phyloP scores from a whole-genome alignment of 2,329 filamentous ascomycete species.

The Ophiosphaerella narmari region DNA sequence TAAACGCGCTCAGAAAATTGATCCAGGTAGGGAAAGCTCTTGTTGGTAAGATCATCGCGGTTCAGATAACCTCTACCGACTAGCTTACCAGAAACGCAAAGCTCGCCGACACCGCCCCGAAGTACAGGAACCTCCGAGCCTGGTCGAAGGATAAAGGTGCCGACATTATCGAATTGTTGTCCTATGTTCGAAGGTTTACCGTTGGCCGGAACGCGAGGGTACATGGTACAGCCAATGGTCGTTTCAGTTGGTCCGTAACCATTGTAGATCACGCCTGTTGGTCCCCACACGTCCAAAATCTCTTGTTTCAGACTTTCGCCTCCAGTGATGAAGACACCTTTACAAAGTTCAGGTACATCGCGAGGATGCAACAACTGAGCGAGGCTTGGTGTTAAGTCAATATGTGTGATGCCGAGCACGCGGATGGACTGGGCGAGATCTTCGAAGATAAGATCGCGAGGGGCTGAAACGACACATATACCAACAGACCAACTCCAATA shows the following conservation, averaged over 20 bases:
- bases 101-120: slow-evolving; percentile 79
- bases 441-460: slow-evolving; percentile 82
- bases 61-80: slow-evolving; percentile 91
- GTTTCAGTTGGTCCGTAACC: slow-evolving; percentile 89
- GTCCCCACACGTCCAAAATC: slow-evolving; percentile 84
- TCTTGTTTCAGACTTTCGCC: slow-evolving; percentile 88
- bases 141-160: slow-evolving; percentile 75
- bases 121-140: slow-evolving; percentile 73
- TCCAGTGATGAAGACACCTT: slow-evolving; percentile 90
- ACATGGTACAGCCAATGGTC: slow-evolving; percentile 92
- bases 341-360: slow-evolving; percentile 77
- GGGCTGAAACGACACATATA: slow-evolving; percentile 80
- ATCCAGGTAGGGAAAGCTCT: slow-evolving; percentile 72
- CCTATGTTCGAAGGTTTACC: slow-evolving; percentile 90
- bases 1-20: slow-evolving; percentile 63
- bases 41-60: slow-evolving; percentile 73
- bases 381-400: slow-evolving; percentile 87
- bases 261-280: slow-evolving; percentile 82
- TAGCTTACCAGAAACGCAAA: slow-evolving; percentile 84
- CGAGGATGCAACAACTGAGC: slow-evolving; percentile 78
- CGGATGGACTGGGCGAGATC: slow-evolving; percentile 77
- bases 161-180: slow-evolving; percentile 83
- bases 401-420: slow-evolving; percentile 78
- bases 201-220: slow-evolving; percentile 74
- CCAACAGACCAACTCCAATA: slow-evolving; percentile 96